Conservation (phyloP, 2,329 filamentous ascomycete genomes). For the Xylariomycetidae sp. region DNA sequence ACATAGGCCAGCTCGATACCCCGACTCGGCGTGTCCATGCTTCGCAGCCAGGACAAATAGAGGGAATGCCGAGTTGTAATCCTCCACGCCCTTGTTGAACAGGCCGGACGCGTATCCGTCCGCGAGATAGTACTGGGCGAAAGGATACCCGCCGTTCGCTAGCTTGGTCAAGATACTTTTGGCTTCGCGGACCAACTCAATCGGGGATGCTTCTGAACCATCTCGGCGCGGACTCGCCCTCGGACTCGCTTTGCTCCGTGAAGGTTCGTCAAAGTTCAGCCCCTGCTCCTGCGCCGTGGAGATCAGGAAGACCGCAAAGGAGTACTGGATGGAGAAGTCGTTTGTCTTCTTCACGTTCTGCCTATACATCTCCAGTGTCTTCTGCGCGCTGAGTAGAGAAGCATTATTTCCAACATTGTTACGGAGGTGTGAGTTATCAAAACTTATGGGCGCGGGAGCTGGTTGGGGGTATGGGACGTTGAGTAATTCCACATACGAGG, state of each 20-base stretch:
- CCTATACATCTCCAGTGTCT: constrained; percentile 96
- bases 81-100: constrained; percentile 90
- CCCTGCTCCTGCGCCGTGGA: constrained; percentile 78
- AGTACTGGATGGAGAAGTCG: constrained; percentile 84
- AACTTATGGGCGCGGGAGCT: constrained; percentile 55
- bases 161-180: constrained; percentile 82
- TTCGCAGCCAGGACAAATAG: constrained; percentile 92
- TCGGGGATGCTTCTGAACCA: constrained; percentile 42
- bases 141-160: constrained; percentile 83
- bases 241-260: constrained; percentile 38
- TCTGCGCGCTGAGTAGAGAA: constrained; percentile 81
- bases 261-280: constrained; percentile 43
- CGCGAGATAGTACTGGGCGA: constrained; percentile 94
- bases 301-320: constrained; percentile 92
- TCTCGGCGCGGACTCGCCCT: constrained; percentile 30
- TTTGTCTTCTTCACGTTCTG: constrained; percentile 97
- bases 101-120: constrained; percentile 92
- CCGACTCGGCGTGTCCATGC: constrained; percentile 94
- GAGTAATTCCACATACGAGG: constrained; percentile 54
- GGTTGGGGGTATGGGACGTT: constrained; percentile 77
- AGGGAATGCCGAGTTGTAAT: constrained; percentile 86
- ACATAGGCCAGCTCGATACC: constrained; percentile 85
- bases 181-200: constrained; percentile 77
- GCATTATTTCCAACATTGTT: constrained; percentile 81
- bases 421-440: constrained; percentile 78